Evolutionary conservation across 441 rosid species (phyloP).

Genomic region (Codiaeum variegatum): DNA sequence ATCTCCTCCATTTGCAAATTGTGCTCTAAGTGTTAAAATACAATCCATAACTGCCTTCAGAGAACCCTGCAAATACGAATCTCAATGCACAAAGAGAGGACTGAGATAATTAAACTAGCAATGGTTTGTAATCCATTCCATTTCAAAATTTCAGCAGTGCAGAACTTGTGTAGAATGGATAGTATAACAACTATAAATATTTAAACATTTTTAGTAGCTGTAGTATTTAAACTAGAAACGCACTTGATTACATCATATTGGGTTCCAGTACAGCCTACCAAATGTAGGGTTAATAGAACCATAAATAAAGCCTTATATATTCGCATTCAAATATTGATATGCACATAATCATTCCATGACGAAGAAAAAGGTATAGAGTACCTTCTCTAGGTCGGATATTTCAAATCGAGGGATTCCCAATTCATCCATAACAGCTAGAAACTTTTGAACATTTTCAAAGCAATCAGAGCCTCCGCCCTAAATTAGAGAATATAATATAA

Average conservation of each 20-base stretch:
- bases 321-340: constrained; percentile 1
- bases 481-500: constrained; percentile 17
- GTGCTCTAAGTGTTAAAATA: constrained; percentile 38
- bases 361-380: constrained; percentile 18
- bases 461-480: constrained; percentile 36
- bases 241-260: no score
- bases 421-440: constrained; percentile 41
- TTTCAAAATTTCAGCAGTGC: background rate
- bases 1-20: constrained; percentile 27
- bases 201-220: no score
- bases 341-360: background rate
- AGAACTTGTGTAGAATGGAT: background rate
- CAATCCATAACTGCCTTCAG: constrained; percentile 47
- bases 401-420: constrained; percentile 45
- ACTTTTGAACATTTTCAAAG: constrained; percentile 35
- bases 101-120: background rate
- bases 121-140: background rate
- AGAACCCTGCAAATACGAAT: constrained; percentile 43
- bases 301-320: background rate
- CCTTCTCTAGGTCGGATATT: constrained; percentile 55
- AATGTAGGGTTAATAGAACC: background rate
- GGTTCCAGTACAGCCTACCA: no score
- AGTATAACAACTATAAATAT: background rate
- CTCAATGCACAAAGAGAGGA: constrained; percentile 8
- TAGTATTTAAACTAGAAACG: no score